A percentile compares a stretch with the other conserved stretches of the same genome.
These are phyloP conservation scores for Rhododendron williamsianum DNA, from an alignment of 148 eudicot genomes.

Conservation along the genomic window DNA sequence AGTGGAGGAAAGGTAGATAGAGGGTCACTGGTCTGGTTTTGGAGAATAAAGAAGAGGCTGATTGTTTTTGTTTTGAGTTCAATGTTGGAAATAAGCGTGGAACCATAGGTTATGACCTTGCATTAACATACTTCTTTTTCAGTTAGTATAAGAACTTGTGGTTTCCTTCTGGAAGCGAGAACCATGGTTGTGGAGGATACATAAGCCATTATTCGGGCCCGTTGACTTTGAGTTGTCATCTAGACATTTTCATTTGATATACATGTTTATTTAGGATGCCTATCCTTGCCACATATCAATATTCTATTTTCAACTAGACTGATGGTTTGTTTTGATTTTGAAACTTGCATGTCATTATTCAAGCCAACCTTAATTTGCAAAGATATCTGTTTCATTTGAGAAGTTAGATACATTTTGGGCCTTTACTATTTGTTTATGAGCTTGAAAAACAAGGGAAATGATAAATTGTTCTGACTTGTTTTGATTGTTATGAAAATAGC, in stretches of 20 bases:
- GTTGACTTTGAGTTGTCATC: slow-evolving; percentile 4
- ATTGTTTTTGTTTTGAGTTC: not conserved
- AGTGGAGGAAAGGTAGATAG: not conserved
- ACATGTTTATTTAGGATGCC: not conserved
- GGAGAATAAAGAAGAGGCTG: not conserved
- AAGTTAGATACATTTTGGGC: not conserved
- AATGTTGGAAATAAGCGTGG: not conserved
- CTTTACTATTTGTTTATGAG: not conserved
- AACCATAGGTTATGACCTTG: not conserved
- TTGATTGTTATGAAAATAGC: not conserved
- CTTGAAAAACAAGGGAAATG: not conserved
- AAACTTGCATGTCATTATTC: not conserved
- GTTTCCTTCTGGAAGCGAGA: not conserved
- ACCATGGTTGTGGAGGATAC: not conserved
- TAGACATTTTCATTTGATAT: not conserved
- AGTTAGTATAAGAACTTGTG: not conserved
- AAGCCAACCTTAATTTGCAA: not conserved
- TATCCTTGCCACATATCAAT: not conserved
- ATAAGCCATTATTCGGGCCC: not conserved
- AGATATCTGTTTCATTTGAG: not conserved
- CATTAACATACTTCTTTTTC: not conserved
- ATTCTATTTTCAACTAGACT: too few species aligned
- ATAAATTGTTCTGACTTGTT: not conserved
- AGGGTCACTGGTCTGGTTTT: not conserved
- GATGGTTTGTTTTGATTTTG: not conserved